Conservation (phyloP, 768 basidiomycete species). For the Strobilomyces dryophilus region DNA sequence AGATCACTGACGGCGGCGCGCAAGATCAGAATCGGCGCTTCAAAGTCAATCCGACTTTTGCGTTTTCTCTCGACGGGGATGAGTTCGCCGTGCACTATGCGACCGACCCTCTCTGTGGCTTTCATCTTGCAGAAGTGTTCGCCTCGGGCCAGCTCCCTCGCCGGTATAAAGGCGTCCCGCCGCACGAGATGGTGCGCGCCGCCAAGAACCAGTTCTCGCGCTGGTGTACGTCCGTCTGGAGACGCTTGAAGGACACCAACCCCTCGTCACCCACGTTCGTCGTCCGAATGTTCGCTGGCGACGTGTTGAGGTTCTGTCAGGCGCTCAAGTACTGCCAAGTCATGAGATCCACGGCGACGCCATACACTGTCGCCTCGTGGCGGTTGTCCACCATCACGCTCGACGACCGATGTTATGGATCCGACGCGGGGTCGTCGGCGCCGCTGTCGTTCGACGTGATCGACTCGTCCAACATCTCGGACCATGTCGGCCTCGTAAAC, state of each 20-base stretch:
- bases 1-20: constrained; percentile 9
- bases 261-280: constrained; percentile 14
- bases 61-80: constrained; percentile 24
- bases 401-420: constrained; percentile 19
- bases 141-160: constrained; percentile 7
- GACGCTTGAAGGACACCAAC: constrained; percentile 10
- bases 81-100: constrained; percentile 27
- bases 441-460: constrained; percentile 31
- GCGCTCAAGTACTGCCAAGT: constrained; percentile 15
- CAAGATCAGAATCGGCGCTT: not conserved
- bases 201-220: constrained; percentile 23
- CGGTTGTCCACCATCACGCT: constrained; percentile 17
- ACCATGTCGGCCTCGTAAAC: constrained; percentile 25
- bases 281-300: constrained; percentile 29
- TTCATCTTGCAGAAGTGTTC: constrained; percentile 29
- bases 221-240: constrained; percentile 21
- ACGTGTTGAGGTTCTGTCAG: constrained; percentile 24
- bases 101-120: constrained; percentile 26
- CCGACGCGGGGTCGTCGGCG: constrained; percentile 5
- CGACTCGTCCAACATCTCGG: constrained; percentile 29
- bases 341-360: constrained; percentile 8
- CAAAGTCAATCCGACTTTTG: constrained; percentile 27
- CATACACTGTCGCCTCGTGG: constrained; percentile 24
- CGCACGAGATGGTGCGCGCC: constrained; percentile 8
- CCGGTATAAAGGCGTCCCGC: not conserved